Percentiles rank a stretch among this genome's conserved stretches.
phyloP scores from a whole-genome alignment of 208 protist genomes.

The Strigomonas oncopelti region DNA sequence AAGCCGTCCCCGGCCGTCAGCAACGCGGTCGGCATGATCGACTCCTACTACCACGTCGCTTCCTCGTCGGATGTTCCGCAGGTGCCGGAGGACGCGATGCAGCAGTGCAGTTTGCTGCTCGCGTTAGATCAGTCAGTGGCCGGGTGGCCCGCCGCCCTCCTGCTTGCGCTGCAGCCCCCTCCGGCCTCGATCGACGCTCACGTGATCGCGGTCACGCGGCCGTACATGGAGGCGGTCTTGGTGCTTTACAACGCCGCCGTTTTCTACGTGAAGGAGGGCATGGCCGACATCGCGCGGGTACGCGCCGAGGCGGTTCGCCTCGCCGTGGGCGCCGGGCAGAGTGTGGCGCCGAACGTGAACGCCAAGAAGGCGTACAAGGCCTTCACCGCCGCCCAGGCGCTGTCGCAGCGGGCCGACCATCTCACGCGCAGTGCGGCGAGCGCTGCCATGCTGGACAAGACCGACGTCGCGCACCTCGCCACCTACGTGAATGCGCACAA shows the following conservation, averaged over 20 bases:
- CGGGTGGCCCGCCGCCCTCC: conserved; percentile 42
- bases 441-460: not conserved
- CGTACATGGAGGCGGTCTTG: conserved; percentile 45
- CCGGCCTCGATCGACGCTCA: conserved; percentile 13
- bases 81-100: conserved; percentile 28
- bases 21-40: conserved; percentile 37
- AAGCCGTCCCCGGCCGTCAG: conserved; percentile 15
- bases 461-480: conserved; percentile 15
- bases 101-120: conserved; percentile 39
- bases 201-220: conserved; percentile 22
- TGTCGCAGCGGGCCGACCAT: conserved; percentile 20
- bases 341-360: conserved; percentile 32
- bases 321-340: conserved; percentile 15
- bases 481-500: conserved; percentile 28
- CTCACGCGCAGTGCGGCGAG: not conserved
- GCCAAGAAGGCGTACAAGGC: conserved; percentile 51
- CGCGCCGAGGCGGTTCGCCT: conserved; percentile 20
- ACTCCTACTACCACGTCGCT: conserved; percentile 38
- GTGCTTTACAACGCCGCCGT: conserved; percentile 63
- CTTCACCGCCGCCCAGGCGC: conserved; percentile 31
- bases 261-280: conserved; percentile 33
- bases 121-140: conserved; percentile 37
- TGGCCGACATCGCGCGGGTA: conserved; percentile 36
- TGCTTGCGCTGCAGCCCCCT: conserved; percentile 25
- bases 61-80: conserved; percentile 29